These are phyloP conservation scores for Arthrobotrys conoides DNA, from an alignment of 2,329 filamentous ascomycete species.

Conservation along the genomic window DNA sequence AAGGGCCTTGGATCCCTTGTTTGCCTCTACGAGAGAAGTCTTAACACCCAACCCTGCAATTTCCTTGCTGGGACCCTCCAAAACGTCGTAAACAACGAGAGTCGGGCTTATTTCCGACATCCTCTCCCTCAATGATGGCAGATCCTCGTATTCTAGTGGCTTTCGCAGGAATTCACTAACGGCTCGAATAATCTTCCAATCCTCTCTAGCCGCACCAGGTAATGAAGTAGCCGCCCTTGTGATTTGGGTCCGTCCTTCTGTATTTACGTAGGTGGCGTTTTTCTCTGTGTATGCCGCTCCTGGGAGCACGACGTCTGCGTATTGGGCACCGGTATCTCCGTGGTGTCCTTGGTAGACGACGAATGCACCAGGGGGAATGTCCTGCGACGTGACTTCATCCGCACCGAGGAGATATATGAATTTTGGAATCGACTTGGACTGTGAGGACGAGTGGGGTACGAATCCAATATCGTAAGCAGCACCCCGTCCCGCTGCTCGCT, in stretches of 20 bases:
- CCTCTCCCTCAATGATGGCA: constrained; percentile 88
- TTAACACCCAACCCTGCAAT: constrained; percentile 72
- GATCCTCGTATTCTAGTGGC: constrained; percentile 91
- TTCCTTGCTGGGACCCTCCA: constrained; percentile 74
- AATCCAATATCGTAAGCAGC: constrained; percentile 98
- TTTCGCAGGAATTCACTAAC: constrained; percentile 89
- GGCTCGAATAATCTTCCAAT: constrained; percentile 99
- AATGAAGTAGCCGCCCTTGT: constrained; percentile 89
- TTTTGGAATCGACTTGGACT: constrained; percentile 89
- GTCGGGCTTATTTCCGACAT: constrained; percentile 96
- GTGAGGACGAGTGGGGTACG: constrained; percentile 83
- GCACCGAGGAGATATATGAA: constrained; percentile 97
- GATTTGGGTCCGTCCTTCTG: constrained; percentile 95
- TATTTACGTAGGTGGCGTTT: constrained; percentile 95
- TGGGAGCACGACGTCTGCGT: constrained; percentile 93
- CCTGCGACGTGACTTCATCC: constrained; percentile 86
- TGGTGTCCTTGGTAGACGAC: constrained; percentile 99
- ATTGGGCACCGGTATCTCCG: constrained; percentile 90
- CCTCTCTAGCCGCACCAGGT: constrained; percentile 89
- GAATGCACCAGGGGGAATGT: constrained; percentile 96
- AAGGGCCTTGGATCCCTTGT: constrained; percentile 84
- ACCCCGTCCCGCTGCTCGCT: constrained; percentile 90
- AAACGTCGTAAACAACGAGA: constrained; percentile 88
- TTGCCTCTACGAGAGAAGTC: constrained; percentile 95
- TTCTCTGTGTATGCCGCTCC: constrained; percentile 98